Conservation (phyloP, 2,329 filamentous ascomycete species). For the Apiospora arundinis region DNA sequence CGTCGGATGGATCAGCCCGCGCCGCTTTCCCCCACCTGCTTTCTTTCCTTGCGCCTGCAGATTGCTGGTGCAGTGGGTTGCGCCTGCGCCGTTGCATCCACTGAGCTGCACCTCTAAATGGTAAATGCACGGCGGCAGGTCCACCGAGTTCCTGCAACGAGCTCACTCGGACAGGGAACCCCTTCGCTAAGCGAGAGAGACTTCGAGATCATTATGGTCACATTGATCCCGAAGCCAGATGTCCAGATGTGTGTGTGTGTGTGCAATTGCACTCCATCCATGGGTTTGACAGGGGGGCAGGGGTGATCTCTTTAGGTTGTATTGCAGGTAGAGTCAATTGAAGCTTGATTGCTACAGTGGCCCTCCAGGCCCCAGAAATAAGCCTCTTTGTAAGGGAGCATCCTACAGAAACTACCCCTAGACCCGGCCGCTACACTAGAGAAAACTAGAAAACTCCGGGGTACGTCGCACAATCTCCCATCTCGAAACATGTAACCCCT, state of each 20-base stretch:
- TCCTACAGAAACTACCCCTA: slow-evolving; percentile 10
- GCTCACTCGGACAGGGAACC: background rate
- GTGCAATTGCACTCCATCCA: background rate
- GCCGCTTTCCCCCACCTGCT: background rate
- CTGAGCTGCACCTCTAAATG: slow-evolving; percentile 15
- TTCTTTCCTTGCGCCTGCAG: background rate
- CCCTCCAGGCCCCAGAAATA: background rate
- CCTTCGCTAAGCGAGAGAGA: slow-evolving; percentile 8
- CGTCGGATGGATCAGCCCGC: background rate
- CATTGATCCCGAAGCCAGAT: no score
- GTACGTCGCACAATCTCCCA: slow-evolving; percentile 1
- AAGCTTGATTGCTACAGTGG: slow-evolving; percentile 7
- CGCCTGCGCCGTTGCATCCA: background rate
- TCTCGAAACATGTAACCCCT: slow-evolving; percentile 6
- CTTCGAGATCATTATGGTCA: background rate
- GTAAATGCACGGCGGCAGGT: background rate
- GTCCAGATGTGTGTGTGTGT: no score
- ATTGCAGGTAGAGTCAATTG: background rate
- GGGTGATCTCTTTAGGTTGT: background rate
- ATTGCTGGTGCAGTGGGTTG: no score
- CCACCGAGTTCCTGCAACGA: slow-evolving; percentile 10
- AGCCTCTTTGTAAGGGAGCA: background rate
- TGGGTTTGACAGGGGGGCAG: background rate
- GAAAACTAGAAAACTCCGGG: background rate
- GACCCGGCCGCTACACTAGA: background rate